Base-by-base conservation (phyloP, 805 yeast species). In the Saccharomycopsis sp. region DNA sequence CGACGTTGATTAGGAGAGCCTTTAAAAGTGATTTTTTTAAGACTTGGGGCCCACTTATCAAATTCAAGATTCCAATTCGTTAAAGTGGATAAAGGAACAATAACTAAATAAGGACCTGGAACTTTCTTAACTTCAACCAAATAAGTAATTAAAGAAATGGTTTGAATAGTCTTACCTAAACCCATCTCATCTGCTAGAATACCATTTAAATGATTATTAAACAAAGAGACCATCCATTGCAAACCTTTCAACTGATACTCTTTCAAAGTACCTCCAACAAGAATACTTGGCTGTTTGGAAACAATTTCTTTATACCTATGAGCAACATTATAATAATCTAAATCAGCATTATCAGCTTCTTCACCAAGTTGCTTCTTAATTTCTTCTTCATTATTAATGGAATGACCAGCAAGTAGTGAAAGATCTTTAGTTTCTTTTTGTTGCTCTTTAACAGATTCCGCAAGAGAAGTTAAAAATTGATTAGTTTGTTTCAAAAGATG, bases 121-220 rank as follows among this genome's bases (percentile, higher is more conserved):
- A 68, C 72, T 41, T 76, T 70, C 52, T 83, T 83, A 31, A 59
- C 64, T 53, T 83, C 94, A 44, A 72, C 70, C 40, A 84, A 63
- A 54, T 84, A 78, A 1, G 89, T 71, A 17, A 83, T 65, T 50
- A 83, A 63, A 0, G 92, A 81, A 42, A 83, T 77, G n/a, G 88
- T 74, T 58, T 83, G 94, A 72, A 53, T 67, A 60, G 98, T 89
- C 57, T 89, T 89, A 56, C 98, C 98, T 43, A 89, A 69, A 41
- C 98, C 98, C 98, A 89, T 89, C 62, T 89, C 98, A 64, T 89
- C 97, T 2, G 98, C 98, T 40, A 89, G 63, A 48, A 89, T 92
- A 64, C 98, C 98, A 57, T 89, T 89, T 53, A 89, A 70, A 57
- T 85, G 94, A 61, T 89, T 89, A 56, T 89, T 89, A 64, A 70